Evolutionary conservation across 495 filamentous ascomycete genomes (phyloP).

Genomic region (Trichodelitschia bisporula): DNA sequence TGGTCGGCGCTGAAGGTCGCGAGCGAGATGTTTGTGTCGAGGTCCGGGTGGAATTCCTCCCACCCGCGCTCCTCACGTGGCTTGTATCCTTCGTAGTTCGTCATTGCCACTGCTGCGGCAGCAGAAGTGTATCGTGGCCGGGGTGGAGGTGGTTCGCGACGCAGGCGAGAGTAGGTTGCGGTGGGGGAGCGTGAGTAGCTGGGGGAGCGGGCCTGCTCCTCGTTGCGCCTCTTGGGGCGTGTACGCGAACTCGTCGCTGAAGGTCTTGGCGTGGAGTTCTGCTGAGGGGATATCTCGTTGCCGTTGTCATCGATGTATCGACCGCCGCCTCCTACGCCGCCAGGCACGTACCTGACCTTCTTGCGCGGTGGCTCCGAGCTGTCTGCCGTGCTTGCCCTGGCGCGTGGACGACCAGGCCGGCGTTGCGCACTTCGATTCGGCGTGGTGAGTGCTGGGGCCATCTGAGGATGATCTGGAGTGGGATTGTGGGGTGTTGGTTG

Average conservation of each 20-base stretch:
- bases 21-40: conserved; percentile 63
- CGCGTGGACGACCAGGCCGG: conserved; percentile 2
- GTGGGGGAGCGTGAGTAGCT: conserved; percentile 10
- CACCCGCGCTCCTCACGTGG: conserved; percentile 87
- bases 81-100: conserved; percentile 86
- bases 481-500: too few relatives aligned
- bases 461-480: too few relatives aligned
- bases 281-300: conserved; percentile 17
- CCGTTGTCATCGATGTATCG: conserved; percentile 17
- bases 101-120: conserved; percentile 59
- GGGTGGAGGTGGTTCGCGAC: conserved; percentile 19
- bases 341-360: conserved; percentile 17
- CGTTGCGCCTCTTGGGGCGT: conserved; percentile 18
- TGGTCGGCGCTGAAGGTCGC: conserved; percentile 60
- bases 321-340: conserved; percentile 18
- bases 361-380: conserved; percentile 3
- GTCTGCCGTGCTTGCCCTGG: neutral
- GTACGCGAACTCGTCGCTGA: conserved; percentile 21
- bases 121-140: conserved; percentile 45
- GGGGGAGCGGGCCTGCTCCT: conserved; percentile 16
- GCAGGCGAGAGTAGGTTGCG: conserved; percentile 22
- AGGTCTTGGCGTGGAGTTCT: conserved; percentile 22
- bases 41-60: conserved; percentile 88
- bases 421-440: conserved; percentile 3
- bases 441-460: too few relatives aligned